Evolutionary conservation across 176 grass and related monocot genomes (phyloP).

Genomic region (Zoysia pacifica): DNA sequence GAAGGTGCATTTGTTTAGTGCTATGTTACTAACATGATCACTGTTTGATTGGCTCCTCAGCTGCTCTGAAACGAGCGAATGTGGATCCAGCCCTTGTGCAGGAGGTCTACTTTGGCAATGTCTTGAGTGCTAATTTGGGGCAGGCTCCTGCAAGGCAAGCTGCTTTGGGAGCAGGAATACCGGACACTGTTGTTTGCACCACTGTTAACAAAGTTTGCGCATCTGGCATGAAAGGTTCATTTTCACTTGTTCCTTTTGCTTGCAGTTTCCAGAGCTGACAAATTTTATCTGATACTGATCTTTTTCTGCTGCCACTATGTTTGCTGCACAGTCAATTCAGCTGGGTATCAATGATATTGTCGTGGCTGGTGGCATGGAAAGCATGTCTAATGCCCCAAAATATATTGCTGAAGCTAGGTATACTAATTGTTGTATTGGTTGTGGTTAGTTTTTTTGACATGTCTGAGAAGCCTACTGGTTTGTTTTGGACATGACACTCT

Average conservation of each 20-base stretch:
- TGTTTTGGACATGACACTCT: constrained; percentile 87
- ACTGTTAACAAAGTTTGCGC: constrained; percentile 94
- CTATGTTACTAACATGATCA: constrained; percentile 20
- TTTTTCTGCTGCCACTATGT: constrained; percentile 64
- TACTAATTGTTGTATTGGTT: constrained; percentile 3
- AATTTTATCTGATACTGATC: background rate
- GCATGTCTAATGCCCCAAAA: constrained; percentile 98
- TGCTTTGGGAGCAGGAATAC: constrained; percentile 84
- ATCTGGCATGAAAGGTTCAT: constrained; percentile 89
- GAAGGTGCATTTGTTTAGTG: background rate
- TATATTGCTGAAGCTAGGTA: constrained; percentile 92
- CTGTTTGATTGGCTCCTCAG: constrained; percentile 27
- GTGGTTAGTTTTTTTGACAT: background rate
- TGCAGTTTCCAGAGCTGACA: background rate
- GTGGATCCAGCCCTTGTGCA: constrained; percentile 81
- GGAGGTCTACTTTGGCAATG: constrained; percentile 90
- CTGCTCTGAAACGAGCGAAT: constrained; percentile 73
- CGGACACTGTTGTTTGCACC: constrained; percentile 80
- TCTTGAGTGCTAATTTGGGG: constrained; percentile 94
- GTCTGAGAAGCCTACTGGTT: background rate
- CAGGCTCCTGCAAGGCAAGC: constrained; percentile 91
- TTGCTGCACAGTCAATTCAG: constrained; percentile 84
- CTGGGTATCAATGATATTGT: constrained; percentile 88
- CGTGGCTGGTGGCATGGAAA: constrained; percentile 95
- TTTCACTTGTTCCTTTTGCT: background rate